Conservation (phyloP, 768 basidiomycete species). For the Boletus coccyginus region DNA sequence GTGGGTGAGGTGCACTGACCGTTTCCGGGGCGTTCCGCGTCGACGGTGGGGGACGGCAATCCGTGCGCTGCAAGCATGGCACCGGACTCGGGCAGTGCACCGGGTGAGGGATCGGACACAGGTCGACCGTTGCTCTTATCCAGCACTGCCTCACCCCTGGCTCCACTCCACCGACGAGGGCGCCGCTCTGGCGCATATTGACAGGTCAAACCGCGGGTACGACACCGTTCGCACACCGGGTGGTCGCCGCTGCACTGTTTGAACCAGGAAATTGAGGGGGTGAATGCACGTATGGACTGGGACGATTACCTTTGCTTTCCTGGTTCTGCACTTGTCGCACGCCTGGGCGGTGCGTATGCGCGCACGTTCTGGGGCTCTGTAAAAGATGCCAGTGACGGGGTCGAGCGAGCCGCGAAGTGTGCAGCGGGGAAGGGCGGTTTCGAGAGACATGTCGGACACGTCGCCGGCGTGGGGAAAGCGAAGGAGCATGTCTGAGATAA, state of each 20-base stretch:
- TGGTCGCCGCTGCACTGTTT: constrained; percentile 69
- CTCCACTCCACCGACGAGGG: not conserved
- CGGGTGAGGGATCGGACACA: not conserved
- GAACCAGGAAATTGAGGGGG: too few relatives aligned
- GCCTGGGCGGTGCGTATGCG: constrained; percentile 70
- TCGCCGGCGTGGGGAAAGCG: not conserved
- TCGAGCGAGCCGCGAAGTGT: constrained; percentile 61
- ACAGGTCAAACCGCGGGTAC: constrained; percentile 54
- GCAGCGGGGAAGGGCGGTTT: constrained; percentile 11
- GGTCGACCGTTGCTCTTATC: not conserved
- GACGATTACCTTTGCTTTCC: constrained; percentile 75
- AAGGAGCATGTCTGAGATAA: too few relatives aligned
- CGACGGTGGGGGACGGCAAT: not conserved
- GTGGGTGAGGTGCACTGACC: too few relatives aligned
- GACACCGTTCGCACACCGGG: constrained; percentile 66
- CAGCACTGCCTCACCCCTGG: not conserved
- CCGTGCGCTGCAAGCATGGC: not conserved
- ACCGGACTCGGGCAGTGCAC: too few relatives aligned
- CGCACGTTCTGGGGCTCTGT: constrained; percentile 60
- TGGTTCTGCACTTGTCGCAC: constrained; percentile 68
- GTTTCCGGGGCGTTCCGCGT: too few relatives aligned
- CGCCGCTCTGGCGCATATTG: constrained; percentile 64
- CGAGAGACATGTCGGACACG: constrained; percentile 5
- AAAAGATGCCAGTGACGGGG: constrained; percentile 63
- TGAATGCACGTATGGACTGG: not conserved